Evolutionary conservation across 768 basidiomycete genomes (phyloP).

Genomic region (Xerocomus brunneocitrinus): DNA sequence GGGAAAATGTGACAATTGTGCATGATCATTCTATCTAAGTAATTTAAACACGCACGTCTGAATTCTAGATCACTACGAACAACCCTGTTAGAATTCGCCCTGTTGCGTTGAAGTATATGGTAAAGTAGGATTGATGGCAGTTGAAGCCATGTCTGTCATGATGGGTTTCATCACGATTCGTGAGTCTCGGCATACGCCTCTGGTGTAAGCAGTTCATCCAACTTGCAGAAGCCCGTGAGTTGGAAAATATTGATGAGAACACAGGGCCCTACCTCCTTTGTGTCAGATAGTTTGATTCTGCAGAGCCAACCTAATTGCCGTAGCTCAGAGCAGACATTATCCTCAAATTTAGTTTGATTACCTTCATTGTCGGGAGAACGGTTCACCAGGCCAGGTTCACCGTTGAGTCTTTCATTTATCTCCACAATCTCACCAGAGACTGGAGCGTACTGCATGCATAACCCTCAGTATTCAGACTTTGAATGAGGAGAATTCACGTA

Average conservation of each 20-base stretch:
- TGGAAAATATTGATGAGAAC: neutral
- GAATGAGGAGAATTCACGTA: slow-evolving; percentile 23
- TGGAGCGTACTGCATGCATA: slow-evolving; percentile 70
- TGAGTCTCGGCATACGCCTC: slow-evolving; percentile 70
- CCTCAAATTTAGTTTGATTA: slow-evolving; percentile 29
- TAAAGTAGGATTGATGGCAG: slow-evolving; percentile 11
- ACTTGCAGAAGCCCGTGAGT: slow-evolving; percentile 34
- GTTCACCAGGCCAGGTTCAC: slow-evolving; percentile 79
- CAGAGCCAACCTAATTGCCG: slow-evolving; percentile 80
- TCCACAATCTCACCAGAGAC: slow-evolving; percentile 79
- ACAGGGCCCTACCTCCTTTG: slow-evolving; percentile 57
- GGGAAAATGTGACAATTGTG: neutral
- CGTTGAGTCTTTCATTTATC: slow-evolving; percentile 68
- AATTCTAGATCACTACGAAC: slow-evolving; percentile 1
- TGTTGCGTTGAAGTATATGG: slow-evolving; percentile 1
- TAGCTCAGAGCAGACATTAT: neutral
- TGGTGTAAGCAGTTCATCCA: slow-evolving; percentile 65
- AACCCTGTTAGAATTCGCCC: neutral
- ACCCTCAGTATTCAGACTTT: slow-evolving; percentile 7
- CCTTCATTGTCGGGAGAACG: slow-evolving; percentile 82
- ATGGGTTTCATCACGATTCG: slow-evolving; percentile 32
- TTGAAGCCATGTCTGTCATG: slow-evolving; percentile 19
- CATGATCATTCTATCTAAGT: slow-evolving; percentile 2
- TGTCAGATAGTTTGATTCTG: slow-evolving; percentile 80
- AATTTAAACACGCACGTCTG: slow-evolving; percentile 10